Evolutionary conservation across 2,329 filamentous ascomycete species (phyloP).

Genomic region (Aureobasidium sp.): DNA sequence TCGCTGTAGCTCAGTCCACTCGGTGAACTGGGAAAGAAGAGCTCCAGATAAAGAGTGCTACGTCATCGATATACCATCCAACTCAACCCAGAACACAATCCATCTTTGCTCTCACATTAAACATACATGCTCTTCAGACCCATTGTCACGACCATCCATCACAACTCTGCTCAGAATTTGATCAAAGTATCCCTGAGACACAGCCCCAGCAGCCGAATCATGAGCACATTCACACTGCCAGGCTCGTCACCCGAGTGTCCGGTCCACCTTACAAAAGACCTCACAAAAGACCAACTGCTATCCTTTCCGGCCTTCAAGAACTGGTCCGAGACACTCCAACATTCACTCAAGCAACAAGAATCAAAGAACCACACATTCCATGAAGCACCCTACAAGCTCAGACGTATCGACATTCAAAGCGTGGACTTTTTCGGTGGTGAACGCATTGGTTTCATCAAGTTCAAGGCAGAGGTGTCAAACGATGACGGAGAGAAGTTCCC

Average conservation of each 20-base stretch:
- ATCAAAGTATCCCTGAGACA: neutral
- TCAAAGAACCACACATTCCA: slow-evolving; percentile 45
- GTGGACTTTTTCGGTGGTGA: slow-evolving; percentile 46
- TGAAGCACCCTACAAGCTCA: slow-evolving; percentile 44
- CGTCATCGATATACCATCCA: neutral
- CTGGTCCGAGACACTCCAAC: slow-evolving; percentile 47
- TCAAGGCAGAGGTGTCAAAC: slow-evolving; percentile 49
- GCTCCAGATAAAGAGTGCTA: neutral
- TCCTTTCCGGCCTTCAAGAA: slow-evolving; percentile 49
- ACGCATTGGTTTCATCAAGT: slow-evolving; percentile 51
- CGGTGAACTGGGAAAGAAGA: neutral
- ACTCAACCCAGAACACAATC: neutral
- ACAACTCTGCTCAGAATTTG: neutral
- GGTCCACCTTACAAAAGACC: slow-evolving; percentile 38
- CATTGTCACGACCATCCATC: neutral
- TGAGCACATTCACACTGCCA: slow-evolving; percentile 39
- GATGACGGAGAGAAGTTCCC: slow-evolving; percentile 45
- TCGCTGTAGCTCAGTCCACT: too few species aligned
- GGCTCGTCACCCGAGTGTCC: slow-evolving; percentile 29
- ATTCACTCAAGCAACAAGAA: slow-evolving; percentile 43
- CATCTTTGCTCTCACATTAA: neutral
- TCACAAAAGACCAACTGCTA: slow-evolving; percentile 40
- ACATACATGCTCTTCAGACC: neutral
- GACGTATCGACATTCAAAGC: slow-evolving; percentile 47
- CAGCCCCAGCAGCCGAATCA: slow-evolving; percentile 18